Evolutionary conservation across 2,329 filamentous ascomycete species (phyloP), one percentile per base, ranked within the genome.

Genomic region (Stenocarpella maydis): DNA sequence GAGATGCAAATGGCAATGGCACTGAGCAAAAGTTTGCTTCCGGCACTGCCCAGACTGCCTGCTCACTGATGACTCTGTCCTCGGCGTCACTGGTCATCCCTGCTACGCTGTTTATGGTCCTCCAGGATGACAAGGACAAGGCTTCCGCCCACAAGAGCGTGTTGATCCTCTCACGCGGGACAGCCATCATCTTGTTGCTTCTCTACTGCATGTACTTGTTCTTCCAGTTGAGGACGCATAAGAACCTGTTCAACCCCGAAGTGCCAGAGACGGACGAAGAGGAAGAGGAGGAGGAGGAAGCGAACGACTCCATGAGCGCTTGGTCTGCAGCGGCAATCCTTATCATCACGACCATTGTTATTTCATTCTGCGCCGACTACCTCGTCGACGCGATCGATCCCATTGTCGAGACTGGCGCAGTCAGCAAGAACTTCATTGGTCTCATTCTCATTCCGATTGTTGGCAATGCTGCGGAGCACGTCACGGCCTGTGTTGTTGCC

Each of bases 381-480:
- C 85, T 95, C 8, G 92, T 95, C 41, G 90, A 88, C 74, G 74
- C 66, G 65, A 82, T 76, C 0, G 90, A 92, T 74, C 83, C 85
- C 34, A 86, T 95, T 55, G 92, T 94, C 28, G 85, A 88, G 73
- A 88, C 84, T 52, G 88, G 89, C 2, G 86, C 90, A 71, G 92
- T 95, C 77, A 93, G 90, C 82, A 92, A 92, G 80, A 93, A 90
- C 1, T 95, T 95, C 74, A 93, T 95, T 74, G 92, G 92, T 83
- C 82, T 94, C 60, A 92, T 94, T 61, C 82, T 94, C 24, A 91
- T 94, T 60, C 92, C 92, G 3, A 94, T 94, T 73, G 92, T 94
- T 39, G 92, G 92, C 52, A 94, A 94, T 75, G 92, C 92, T 2
- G 92, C 92, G 3, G 92, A 95, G 78, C 92, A 95, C 75, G 92